phyloP scores from a whole-genome alignment of 257 asterid species.

The Solanum sejunctum region DNA sequence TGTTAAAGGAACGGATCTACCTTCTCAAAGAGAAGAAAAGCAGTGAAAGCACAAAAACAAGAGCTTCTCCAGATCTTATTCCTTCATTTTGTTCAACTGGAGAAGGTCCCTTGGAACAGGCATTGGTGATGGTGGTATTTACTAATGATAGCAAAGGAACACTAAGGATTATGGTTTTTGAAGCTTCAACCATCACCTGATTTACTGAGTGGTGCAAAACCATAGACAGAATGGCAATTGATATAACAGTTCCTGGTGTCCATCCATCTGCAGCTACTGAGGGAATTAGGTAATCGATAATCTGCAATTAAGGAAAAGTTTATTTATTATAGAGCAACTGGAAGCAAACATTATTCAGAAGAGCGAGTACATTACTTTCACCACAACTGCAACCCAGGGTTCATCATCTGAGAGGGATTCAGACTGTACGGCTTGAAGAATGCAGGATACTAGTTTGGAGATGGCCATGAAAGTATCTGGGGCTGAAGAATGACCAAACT shows the following conservation, averaged over 20 bases:
- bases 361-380: constrained; percentile 29
- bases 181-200: constrained; percentile 57
- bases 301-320: constrained; percentile 24
- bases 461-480: constrained; percentile 34
- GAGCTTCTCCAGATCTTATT: constrained; percentile 50
- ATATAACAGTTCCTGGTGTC: constrained; percentile 44
- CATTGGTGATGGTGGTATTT: constrained; percentile 35
- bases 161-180: constrained; percentile 54
- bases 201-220: constrained; percentile 69
- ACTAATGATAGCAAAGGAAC: constrained; percentile 37
- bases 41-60: constrained; percentile 46
- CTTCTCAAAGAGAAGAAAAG: constrained; percentile 65
- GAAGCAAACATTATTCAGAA: not conserved
- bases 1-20: constrained; percentile 20
- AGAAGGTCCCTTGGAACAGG: constrained; percentile 68
- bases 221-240: constrained; percentile 44
- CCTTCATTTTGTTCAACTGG: constrained; percentile 59
- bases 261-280: constrained; percentile 43
- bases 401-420: constrained; percentile 43
- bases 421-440: constrained; percentile 46
- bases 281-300: constrained; percentile 36
- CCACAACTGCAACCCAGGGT: constrained; percentile 55
- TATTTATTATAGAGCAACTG: constrained; percentile 1
- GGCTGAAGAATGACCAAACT: constrained; percentile 20
- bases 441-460: constrained; percentile 33